These are phyloP conservation scores for Neonectria punicea DNA, from an alignment of 2,329 filamentous ascomycete genomes.

Conservation along the genomic window DNA sequence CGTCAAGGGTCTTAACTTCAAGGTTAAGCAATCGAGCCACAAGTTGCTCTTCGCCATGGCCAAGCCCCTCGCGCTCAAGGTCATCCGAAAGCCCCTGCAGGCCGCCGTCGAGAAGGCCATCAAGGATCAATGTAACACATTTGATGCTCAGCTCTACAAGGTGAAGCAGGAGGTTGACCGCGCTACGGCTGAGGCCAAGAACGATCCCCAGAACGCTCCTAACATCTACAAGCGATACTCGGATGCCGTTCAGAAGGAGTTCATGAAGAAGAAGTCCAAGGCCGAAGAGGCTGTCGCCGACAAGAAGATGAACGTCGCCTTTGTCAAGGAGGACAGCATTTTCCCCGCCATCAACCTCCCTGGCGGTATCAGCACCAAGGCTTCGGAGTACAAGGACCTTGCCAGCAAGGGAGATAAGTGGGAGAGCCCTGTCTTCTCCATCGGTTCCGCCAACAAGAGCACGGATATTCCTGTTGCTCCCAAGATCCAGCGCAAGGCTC, in stretches of 20 bases:
- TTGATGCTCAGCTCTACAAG: conserved; percentile 77
- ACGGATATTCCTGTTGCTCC: conserved; percentile 74
- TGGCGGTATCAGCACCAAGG: conserved; percentile 87
- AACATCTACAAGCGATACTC: conserved; percentile 91
- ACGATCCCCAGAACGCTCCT: conserved; percentile 75
- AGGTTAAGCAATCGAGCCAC: conserved; percentile 94
- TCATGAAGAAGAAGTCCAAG: conserved; percentile 83
- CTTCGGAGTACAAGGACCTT: conserved; percentile 90
- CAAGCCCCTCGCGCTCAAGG: conserved; percentile 87
- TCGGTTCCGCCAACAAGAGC: conserved; percentile 81
- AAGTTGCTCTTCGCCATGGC: conserved; percentile 88
- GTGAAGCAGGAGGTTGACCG: conserved; percentile 87
- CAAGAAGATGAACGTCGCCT: conserved; percentile 70
- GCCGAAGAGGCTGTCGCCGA: conserved; percentile 69
- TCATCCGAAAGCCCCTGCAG: conserved; percentile 84
- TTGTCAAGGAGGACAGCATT: conserved; percentile 82
- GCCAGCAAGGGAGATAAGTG: conserved; percentile 90
- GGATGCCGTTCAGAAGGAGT: conserved; percentile 76
- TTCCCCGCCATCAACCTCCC: conserved; percentile 90
- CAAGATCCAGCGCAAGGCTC: conserved; percentile 59
- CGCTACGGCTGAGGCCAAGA: conserved; percentile 66
- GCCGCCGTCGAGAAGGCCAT: conserved; percentile 92
- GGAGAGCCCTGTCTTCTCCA: conserved; percentile 93
- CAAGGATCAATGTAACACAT: conserved; percentile 80
- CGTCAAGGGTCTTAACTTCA: conserved; percentile 84